Base-by-base conservation (phyloP, 2,329 filamentous ascomycete genomes). In the Bipolaris sorokiniana region DNA sequence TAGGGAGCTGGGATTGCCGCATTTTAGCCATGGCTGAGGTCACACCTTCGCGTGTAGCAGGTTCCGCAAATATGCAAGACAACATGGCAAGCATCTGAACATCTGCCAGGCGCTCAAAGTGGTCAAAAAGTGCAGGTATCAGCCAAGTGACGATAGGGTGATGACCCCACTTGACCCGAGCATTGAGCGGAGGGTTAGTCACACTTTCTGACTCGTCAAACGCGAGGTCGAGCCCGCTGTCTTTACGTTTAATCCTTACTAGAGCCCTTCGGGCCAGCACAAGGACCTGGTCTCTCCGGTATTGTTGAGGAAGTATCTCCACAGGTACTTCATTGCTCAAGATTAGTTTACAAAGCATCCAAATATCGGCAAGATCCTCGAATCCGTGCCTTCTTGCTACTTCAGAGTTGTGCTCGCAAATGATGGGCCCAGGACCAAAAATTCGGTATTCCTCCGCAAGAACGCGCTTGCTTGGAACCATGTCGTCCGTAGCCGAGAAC, bases 391-490 rank as follows among this genome's bases (percentile, higher is more conserved):
- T 88, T 64, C 87, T 83, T 7, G 94, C 93, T 44, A 96, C 87
- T 1, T 79, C 78, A 7, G 92, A 91, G 74, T 99, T 99, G 68
- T 96, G 89, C 42, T 85, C 82, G 75, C 94, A 98, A 3, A 97
- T 87, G 36, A 89, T 85, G n/a, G 87, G 85, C 0, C 90, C 89
- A 59, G 92, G 87, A 3, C 92, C 92, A 72, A 95, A 93, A 13
- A 97, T 90, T 22, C 84, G 84, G 76, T 98, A 99, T 63, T 90
- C 86, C 55, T 86, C 81, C 1, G 92, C 95, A 59, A 97, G 84
- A 52, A 87, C 83, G 57, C 84, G 84, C 73, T 92, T 95, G 2
- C 91, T 90, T 0, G 93, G 93, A n/a, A 97, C 78, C 11, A 92
- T 75, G 46, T 85, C 80, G 9, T 86, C 84, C 23, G 96, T 74